Evolutionary conservation across 495 filamentous ascomycete species (phyloP).

Genomic region (Rhizodiscina lignyota): DNA sequence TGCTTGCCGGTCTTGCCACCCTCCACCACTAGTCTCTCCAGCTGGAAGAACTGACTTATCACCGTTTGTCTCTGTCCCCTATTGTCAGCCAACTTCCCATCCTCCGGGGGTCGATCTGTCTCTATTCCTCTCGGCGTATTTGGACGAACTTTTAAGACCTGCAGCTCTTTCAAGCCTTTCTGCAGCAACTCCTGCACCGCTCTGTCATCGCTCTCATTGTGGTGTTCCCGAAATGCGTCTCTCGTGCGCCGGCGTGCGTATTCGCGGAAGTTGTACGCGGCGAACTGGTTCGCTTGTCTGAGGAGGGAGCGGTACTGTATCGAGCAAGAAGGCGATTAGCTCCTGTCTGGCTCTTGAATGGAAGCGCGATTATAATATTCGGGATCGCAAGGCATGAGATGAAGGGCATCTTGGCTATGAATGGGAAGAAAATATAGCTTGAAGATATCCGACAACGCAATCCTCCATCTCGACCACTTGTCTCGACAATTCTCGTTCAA

Average conservation of each 20-base stretch:
- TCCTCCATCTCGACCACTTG: too few species aligned
- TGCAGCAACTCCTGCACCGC: constrained; percentile 78
- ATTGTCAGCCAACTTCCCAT: constrained; percentile 1
- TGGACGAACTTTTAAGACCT: constrained; percentile 72
- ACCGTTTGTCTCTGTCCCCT: constrained; percentile 70
- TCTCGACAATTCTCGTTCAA: too few species aligned
- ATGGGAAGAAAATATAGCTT: too few species aligned
- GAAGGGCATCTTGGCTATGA: not conserved
- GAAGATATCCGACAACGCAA: too few species aligned
- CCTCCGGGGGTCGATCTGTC: too few species aligned
- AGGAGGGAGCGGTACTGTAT: constrained; percentile 78
- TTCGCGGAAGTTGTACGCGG: constrained; percentile 92
- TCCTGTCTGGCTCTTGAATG: not conserved
- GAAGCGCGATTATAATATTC: not conserved
- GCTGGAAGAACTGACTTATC: constrained; percentile 85
- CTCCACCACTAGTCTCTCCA: constrained; percentile 86
- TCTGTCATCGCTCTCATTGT: constrained; percentile 48
- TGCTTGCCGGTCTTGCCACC: constrained; percentile 70
- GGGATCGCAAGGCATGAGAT: not conserved
- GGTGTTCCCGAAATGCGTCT: constrained; percentile 76
- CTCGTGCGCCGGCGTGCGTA: constrained; percentile 79
- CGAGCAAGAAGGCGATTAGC: not conserved
- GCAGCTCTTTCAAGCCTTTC: constrained; percentile 70
- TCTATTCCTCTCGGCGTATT: too few species aligned
- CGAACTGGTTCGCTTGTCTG: constrained; percentile 73